These are phyloP conservation scores for Papiliotrema fonsecae DNA, from an alignment of 1,284 basidiomycete genomes.

Conservation along the genomic window DNA sequence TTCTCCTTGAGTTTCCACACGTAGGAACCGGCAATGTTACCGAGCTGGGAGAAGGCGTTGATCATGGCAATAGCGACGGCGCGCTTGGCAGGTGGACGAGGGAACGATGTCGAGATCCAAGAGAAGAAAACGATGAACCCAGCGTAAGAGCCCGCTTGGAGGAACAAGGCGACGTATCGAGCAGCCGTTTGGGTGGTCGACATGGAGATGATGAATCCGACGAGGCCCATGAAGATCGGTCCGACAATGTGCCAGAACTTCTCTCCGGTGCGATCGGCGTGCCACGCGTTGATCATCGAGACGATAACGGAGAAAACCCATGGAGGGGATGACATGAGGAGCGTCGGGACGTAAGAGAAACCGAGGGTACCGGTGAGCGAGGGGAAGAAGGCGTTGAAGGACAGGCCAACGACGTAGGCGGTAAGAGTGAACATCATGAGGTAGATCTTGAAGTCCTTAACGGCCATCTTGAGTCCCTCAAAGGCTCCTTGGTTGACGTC, in stretches of 20 bases:
- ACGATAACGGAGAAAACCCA: conserved; percentile 64
- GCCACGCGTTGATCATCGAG: conserved; percentile 58
- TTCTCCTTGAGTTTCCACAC: conserved; percentile 44
- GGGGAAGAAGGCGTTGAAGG: conserved; percentile 59
- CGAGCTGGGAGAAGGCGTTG: conserved; percentile 48
- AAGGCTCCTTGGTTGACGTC: conserved; percentile 19
- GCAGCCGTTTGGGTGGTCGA: conserved; percentile 34
- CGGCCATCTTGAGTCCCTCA: conserved; percentile 56
- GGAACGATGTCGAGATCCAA: conserved; percentile 44
- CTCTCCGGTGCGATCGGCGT: conserved; percentile 57
- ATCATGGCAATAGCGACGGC: conserved; percentile 37
- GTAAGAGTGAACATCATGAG: conserved; percentile 12
- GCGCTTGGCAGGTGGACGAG: conserved; percentile 41
- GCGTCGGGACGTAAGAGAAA: conserved; percentile 57
- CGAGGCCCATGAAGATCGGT: conserved; percentile 32
- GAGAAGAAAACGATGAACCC: conserved; percentile 40
- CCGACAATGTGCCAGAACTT: conserved; percentile 60
- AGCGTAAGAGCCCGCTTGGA: conserved; percentile 41
- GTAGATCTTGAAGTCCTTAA: conserved; percentile 59
- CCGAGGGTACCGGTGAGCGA: conserved; percentile 64
- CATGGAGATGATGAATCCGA: conserved; percentile 42
- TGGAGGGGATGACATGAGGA: conserved; percentile 65
- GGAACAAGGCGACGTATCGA: conserved; percentile 45
- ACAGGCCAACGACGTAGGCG: conserved; percentile 53
- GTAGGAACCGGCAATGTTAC: conserved; percentile 58